Percentiles rank a stretch among this genome's conserved stretches.
These are phyloP conservation scores for Globisporangium recalcitrans DNA, from an alignment of 352 stramenopile genomes.

Conservation along the genomic window DNA sequence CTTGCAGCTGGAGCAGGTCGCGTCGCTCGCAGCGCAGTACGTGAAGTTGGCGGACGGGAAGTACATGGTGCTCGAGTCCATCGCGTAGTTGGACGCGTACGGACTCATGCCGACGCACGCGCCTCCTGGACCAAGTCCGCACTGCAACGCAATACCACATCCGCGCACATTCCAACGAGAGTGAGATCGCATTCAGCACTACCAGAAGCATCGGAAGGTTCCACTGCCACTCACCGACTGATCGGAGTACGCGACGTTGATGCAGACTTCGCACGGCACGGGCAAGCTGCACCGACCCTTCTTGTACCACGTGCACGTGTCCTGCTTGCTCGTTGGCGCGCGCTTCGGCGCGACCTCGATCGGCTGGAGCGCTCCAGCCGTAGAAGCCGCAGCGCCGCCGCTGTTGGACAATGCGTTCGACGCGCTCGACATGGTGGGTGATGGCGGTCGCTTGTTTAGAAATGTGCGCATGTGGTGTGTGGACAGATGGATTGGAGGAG, in stretches of 20 bases:
- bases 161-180: too few relatives aligned
- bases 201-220: too few relatives aligned
- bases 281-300: constrained; percentile 12
- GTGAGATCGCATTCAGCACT: too few relatives aligned
- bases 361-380: background rate
- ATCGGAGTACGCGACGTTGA: constrained; percentile 3
- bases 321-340: background rate
- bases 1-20: constrained; percentile 20
- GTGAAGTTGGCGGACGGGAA: constrained; percentile 28
- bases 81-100: background rate
- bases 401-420: background rate
- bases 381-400: background rate
- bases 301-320: constrained; percentile 12
- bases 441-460: too few relatives aligned
- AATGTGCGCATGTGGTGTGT: too few relatives aligned
- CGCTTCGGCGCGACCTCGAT: constrained; percentile 8
- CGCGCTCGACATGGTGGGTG: background rate
- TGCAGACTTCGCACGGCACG: constrained; percentile 10
- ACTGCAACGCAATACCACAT: background rate
- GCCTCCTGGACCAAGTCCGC: constrained; percentile 4
- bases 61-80: constrained; percentile 11
- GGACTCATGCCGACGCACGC: constrained; percentile 1
- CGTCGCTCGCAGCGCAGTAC: constrained; percentile 26
- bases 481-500: too few relatives aligned
- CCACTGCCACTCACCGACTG: background rate